These are phyloP conservation scores for Nephelium lappaceum DNA, from an alignment of 345 rosid genomes.

Conservation along the genomic window DNA sequence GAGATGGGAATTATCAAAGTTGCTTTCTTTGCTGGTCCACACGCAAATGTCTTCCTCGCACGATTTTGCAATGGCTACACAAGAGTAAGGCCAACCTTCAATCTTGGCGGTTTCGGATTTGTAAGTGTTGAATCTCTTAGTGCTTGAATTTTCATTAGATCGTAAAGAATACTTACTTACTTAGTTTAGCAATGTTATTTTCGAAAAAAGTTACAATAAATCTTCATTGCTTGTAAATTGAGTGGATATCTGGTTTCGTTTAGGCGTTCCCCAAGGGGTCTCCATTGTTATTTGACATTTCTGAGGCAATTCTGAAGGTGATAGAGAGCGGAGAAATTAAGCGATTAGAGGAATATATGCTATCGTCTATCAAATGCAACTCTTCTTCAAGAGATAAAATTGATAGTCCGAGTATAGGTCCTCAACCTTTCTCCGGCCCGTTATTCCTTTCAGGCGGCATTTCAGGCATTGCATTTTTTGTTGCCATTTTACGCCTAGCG, in stretches of 20 bases:
- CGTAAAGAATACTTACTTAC: too few species aligned
- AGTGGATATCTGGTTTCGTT: background rate
- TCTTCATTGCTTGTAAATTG: background rate
- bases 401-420: conserved; percentile 22
- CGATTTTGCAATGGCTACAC: conserved; percentile 32
- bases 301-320: background rate
- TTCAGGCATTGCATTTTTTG: conserved; percentile 17
- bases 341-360: too few species aligned
- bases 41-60: conserved; percentile 32
- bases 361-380: background rate
- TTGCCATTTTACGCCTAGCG: background rate
- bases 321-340: too few species aligned
- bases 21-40: conserved; percentile 35
- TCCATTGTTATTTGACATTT: conserved; percentile 28
- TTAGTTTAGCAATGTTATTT: too few species aligned
- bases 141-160: background rate
- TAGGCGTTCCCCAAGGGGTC: conserved; percentile 37
- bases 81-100: conserved; percentile 20
- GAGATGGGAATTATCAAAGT: conserved; percentile 28
- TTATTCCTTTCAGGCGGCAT: conserved; percentile 28
- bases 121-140: conserved; percentile 7
- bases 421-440: conserved; percentile 19
- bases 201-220: too few species aligned
- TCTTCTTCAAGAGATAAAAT: background rate
- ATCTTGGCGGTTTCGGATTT: conserved; percentile 38